Conservation (phyloP, 768 basidiomycete species). For the Russula ochroleuca region DNA sequence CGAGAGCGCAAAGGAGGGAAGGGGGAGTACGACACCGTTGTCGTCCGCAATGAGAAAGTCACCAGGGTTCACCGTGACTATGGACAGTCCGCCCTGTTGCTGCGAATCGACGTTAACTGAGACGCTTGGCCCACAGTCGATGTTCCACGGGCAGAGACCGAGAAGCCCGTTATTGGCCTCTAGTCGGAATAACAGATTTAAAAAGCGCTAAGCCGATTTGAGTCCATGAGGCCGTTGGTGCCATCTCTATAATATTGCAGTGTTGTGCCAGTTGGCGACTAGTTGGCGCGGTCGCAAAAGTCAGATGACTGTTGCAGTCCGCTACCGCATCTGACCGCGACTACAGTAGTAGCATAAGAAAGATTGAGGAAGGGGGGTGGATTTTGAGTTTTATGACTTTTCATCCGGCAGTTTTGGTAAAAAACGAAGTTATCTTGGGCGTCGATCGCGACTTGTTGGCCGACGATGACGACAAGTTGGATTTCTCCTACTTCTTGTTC, state of each 20-base stretch:
- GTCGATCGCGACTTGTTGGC: too few relatives aligned
- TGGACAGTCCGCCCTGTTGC: constrained; percentile 44
- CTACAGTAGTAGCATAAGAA: not conserved
- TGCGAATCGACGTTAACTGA: constrained; percentile 37
- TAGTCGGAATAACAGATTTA: too few relatives aligned
- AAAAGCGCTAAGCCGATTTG: too few relatives aligned
- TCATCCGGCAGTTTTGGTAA: constrained; percentile 10
- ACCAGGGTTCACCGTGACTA: constrained; percentile 60
- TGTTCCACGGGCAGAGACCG: constrained; percentile 76
- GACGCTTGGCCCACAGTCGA: constrained; percentile 85
- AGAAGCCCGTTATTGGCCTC: too few relatives aligned
- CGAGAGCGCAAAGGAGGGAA: too few relatives aligned
- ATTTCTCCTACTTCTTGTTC: constrained; percentile 21
- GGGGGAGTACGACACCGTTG: constrained; percentile 92
- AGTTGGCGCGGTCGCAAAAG: too few relatives aligned
- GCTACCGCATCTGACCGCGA: too few relatives aligned
- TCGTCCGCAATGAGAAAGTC: constrained; percentile 85
- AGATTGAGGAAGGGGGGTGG: not conserved
- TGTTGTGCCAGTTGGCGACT: too few relatives aligned
- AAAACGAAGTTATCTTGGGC: constrained; percentile 28
- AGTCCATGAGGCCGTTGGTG: too few relatives aligned
- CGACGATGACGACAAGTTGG: not conserved
- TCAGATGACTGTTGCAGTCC: too few relatives aligned
- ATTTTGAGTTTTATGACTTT: too few relatives aligned
- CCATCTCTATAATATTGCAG: too few relatives aligned